These are phyloP conservation scores for Trichoderma virens DNA, from an alignment of 495 filamentous ascomycete genomes.

Conservation along the genomic window DNA sequence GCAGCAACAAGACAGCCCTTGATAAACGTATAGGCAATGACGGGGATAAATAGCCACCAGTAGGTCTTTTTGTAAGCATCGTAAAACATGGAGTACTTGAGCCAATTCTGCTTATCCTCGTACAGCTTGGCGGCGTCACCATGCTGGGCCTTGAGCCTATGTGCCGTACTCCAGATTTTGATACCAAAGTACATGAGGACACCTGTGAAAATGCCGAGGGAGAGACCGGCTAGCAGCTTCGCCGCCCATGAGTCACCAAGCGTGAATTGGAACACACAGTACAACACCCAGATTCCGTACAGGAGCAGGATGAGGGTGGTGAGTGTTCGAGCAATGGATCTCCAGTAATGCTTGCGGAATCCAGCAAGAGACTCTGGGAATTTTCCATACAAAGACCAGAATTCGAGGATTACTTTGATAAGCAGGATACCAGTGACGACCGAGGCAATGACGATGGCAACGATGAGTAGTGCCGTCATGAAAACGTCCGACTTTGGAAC, in stretches of 20 bases:
- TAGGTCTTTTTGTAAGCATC: constrained; percentile 86
- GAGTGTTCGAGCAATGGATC: constrained; percentile 76
- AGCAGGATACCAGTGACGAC: constrained; percentile 83
- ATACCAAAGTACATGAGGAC: constrained; percentile 71
- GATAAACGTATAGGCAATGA: constrained; percentile 86
- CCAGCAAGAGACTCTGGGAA: constrained; percentile 74
- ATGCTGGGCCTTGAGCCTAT: constrained; percentile 61
- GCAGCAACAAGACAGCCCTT: constrained; percentile 84
- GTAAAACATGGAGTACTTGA: constrained; percentile 95
- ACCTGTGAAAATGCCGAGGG: constrained; percentile 69
- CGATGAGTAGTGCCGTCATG: constrained; percentile 88
- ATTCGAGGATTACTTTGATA: constrained; percentile 85
- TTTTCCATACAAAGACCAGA: constrained; percentile 81
- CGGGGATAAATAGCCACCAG: constrained; percentile 94
- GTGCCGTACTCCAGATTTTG: constrained; percentile 73
- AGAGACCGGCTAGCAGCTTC: constrained; percentile 75
- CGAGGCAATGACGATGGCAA: constrained; percentile 75
- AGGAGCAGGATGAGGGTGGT: constrained; percentile 84
- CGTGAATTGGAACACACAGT: constrained; percentile 92
- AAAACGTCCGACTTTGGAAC: constrained; percentile 89
- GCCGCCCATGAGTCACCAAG: constrained; percentile 95
- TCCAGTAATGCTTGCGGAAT: constrained; percentile 97
- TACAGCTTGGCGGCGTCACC: constrained; percentile 69
- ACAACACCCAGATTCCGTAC: constrained; percentile 92
- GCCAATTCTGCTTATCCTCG: constrained; percentile 85